Evolutionary conservation across 805 yeast species (phyloP).

Genomic region (Myxozyma nipponensis): DNA sequence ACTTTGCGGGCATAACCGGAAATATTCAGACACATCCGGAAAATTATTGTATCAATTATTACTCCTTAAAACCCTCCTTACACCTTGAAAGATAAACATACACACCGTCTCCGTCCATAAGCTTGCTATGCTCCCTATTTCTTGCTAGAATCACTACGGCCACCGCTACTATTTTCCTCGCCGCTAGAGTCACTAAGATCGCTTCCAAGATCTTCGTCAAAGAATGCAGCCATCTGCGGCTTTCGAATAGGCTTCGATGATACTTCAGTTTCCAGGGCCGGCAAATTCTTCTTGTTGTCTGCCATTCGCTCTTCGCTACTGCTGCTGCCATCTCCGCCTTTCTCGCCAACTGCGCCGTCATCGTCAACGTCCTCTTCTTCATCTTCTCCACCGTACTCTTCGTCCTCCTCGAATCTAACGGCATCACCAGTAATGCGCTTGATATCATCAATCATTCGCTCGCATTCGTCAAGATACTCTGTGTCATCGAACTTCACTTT

Average conservation of each 20-base stretch:
- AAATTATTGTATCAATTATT: too few relatives aligned
- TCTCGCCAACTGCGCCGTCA: too few relatives aligned
- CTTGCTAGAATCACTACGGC: too few relatives aligned
- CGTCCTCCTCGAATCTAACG: slow-evolving; percentile 4
- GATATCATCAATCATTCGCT: slow-evolving; percentile 40
- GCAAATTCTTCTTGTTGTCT: not conserved
- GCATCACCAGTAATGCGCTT: slow-evolving; percentile 32
- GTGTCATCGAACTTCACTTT: slow-evolving; percentile 40
- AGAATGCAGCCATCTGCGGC: slow-evolving; percentile 20
- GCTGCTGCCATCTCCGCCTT: too few relatives aligned
- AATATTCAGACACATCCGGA: too few relatives aligned
- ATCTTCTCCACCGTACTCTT: slow-evolving; percentile 1
- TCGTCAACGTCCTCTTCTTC: slow-evolving; percentile 1
- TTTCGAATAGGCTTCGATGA: not conserved
- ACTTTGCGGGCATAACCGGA: too few relatives aligned
- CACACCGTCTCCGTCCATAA: too few relatives aligned
- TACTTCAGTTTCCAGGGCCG: not conserved
- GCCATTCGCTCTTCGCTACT: not conserved
- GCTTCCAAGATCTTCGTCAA: slow-evolving; percentile 13
- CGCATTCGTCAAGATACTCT: slow-evolving; percentile 41
- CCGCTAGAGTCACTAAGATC: not conserved
- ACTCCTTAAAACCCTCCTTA: too few relatives aligned
- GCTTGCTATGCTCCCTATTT: too few relatives aligned
- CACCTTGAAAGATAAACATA: too few relatives aligned
- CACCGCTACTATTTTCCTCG: slow-evolving; percentile 6